Evolutionary conservation across 257 asterid genomes (phyloP).

Genomic region (Gentiana macrophylla): DNA sequence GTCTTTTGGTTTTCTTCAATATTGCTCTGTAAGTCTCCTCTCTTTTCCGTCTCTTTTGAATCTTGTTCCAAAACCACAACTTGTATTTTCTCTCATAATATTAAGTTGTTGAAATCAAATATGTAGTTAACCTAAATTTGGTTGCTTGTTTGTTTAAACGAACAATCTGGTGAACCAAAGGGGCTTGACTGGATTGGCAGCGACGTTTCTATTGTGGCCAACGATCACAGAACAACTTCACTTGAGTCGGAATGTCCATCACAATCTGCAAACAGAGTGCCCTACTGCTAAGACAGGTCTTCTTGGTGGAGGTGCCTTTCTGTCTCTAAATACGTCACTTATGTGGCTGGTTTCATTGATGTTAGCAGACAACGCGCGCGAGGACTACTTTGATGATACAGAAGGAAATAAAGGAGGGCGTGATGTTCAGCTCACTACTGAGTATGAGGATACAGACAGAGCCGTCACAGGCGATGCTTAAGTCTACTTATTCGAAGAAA

Average conservation of each 20-base stretch:
- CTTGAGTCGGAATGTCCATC: slow-evolving; percentile 33
- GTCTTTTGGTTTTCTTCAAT: slow-evolving; percentile 50
- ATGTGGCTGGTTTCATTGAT: slow-evolving; percentile 83
- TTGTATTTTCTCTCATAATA: no score
- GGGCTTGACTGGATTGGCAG: slow-evolving; percentile 61
- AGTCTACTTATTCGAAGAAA: no score
- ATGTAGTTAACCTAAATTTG: no score
- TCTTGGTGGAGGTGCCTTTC: slow-evolving; percentile 97
- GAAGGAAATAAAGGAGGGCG: slow-evolving; percentile 16
- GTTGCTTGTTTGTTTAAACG: neutral
- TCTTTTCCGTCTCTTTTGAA: neutral
- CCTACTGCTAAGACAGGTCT: slow-evolving; percentile 98
- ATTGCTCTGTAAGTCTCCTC: slow-evolving; percentile 57
- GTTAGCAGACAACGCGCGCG: slow-evolving; percentile 73
- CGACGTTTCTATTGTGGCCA: slow-evolving; percentile 71
- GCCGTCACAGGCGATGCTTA: slow-evolving; percentile 9
- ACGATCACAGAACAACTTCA: slow-evolving; percentile 70
- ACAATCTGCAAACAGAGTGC: slow-evolving; percentile 52
- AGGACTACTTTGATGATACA: slow-evolving; percentile 58
- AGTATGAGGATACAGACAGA: slow-evolving; percentile 1
- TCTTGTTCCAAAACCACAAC: no score
- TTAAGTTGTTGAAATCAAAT: no score
- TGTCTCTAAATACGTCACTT: slow-evolving; percentile 73
- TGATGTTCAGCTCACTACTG: neutral
- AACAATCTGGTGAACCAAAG: slow-evolving; percentile 17